Percentiles rank a stretch among this genome's conserved stretches.
Evolutionary conservation across 805 yeast species (phyloP).

Genomic region (Naumovozyma castellii): DNA sequence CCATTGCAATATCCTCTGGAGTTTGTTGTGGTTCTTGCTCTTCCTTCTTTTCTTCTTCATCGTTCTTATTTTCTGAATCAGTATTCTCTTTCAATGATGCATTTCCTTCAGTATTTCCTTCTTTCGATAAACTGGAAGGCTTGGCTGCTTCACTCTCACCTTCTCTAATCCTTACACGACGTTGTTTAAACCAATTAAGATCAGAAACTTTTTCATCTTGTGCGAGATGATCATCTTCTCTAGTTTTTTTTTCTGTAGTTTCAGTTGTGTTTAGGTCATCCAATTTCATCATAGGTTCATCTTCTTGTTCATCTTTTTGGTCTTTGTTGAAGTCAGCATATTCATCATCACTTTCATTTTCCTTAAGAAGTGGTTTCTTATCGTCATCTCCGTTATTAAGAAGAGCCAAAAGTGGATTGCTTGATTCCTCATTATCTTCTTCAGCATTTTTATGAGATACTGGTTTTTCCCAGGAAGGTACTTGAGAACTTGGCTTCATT

Average conservation of each 20-base stretch:
- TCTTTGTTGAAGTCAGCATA: conserved; percentile 29
- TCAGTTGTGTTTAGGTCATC: conserved; percentile 15
- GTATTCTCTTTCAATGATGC: conserved; percentile 3
- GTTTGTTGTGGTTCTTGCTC: conserved; percentile 26
- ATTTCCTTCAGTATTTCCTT: conserved; percentile 5
- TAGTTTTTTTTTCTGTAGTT: conserved; percentile 11
- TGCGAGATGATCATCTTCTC: conserved; percentile 29
- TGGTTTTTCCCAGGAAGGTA: conserved; percentile 62
- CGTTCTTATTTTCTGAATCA: conserved; percentile 1
- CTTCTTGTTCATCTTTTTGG: conserved; percentile 28
- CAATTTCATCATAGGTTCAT: conserved; percentile 42
- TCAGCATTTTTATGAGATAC: conserved; percentile 25
- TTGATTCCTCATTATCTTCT: conserved; percentile 28
- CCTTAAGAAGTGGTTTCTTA: conserved; percentile 20
- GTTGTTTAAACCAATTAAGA: conserved; percentile 76
- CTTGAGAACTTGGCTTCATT: conserved; percentile 65
- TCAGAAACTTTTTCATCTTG: conserved; percentile 53
- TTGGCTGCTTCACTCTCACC: conserved; percentile 25
- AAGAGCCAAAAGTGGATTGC: conserved; percentile 32
- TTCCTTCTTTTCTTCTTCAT: conserved; percentile 4
- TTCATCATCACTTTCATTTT: conserved; percentile 39
- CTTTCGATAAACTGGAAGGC: conserved; percentile 1
- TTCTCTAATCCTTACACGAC: conserved; percentile 63
- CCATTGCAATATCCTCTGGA: conserved; percentile 39
- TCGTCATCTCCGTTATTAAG: conserved; percentile 20